These are phyloP conservation scores for Penicillium pulvis DNA, from an alignment of 495 filamentous ascomycete species.

Conservation along the genomic window DNA sequence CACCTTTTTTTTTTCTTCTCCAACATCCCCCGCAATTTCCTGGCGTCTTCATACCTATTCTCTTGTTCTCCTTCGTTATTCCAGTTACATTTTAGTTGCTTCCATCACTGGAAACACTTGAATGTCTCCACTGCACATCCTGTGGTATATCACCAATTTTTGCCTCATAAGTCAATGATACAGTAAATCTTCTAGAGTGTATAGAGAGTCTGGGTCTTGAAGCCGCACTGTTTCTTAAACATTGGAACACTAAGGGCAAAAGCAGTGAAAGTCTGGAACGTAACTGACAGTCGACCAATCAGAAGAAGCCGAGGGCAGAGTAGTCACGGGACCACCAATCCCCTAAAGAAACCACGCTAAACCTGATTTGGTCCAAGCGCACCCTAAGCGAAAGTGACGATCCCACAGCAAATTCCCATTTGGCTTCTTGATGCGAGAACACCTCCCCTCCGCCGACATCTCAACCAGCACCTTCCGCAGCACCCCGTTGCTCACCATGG, in stretches of 20 bases:
- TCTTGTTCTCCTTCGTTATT: not conserved
- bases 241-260: not conserved
- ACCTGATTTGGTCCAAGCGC: conserved; percentile 28
- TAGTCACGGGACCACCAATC: conserved; percentile 38
- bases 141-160: conserved; percentile 11
- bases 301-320: conserved; percentile 29
- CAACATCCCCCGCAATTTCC: not conserved
- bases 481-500: conserved; percentile 52
- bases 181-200: conserved; percentile 1
- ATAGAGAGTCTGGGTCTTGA: not conserved
- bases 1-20: conserved; percentile 12
- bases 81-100: not conserved
- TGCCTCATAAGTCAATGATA: conserved; percentile 1
- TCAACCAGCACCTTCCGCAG: conserved; percentile 44
- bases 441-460: conserved; percentile 37
- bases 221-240: not conserved
- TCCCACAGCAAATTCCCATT: conserved; percentile 46
- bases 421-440: conserved; percentile 36
- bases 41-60: conserved; percentile 4
- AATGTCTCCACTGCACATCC: conserved; percentile 7
- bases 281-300: conserved; percentile 15
- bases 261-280: not conserved
- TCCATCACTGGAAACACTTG: not conserved
- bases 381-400: conserved; percentile 47
- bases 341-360: conserved; percentile 35